Base-by-base conservation (phyloP, 1,139 yeast genomes). In the Saccharomyces pastorianus region DNA sequence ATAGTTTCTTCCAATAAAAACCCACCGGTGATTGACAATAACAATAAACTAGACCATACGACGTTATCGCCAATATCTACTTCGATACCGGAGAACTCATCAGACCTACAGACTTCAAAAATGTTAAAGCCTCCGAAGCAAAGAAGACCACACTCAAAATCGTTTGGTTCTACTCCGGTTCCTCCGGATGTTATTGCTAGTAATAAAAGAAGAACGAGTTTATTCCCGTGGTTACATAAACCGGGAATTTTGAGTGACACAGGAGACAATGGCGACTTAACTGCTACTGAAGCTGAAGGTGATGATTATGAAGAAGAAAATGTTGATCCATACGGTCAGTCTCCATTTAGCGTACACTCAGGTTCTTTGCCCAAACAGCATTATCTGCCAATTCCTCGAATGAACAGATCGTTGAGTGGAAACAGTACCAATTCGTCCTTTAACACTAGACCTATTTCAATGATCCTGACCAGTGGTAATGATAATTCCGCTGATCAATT, bases 91-190 rank as follows among this genome's bases (percentile, higher is more conserved):
- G 46, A n/a, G 26, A 4, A 23, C 28, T 13, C 51, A 47, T 42
- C 20, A 26, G 41, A 51, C 14, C 20, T 17, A 28, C 64, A 64
- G 26, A 53, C 49, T 20, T 42, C 41, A n/a, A 42, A 56, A 6
- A 48, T 38, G n/a, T 53, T 58, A 25, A 54, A 54, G 28, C 48
- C 59, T 5, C 63, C 64, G 28, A 56, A 54, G 47, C 53, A 55
- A 26, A 57, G 69, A 28, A 72, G 85, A 58, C 82, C 81, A 46
- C 84, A 83, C 65, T 80, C 85, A 56, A 80, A 81, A 62, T 83
- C 88, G 0, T 68, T 83, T 50, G 81, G 86, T 1, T 73, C 80
- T 2, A 76, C 79, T 3, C 74, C 73, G 50, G 73, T 75, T 34
- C 78, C 81, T 29, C 80, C 82, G 26, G 85, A 81, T 64, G 73